Evolutionary conservation across 2,329 filamentous ascomycete species (phyloP), one percentile per base, ranked within the genome.

Genomic region (Xylariomycetidae sp.): DNA sequence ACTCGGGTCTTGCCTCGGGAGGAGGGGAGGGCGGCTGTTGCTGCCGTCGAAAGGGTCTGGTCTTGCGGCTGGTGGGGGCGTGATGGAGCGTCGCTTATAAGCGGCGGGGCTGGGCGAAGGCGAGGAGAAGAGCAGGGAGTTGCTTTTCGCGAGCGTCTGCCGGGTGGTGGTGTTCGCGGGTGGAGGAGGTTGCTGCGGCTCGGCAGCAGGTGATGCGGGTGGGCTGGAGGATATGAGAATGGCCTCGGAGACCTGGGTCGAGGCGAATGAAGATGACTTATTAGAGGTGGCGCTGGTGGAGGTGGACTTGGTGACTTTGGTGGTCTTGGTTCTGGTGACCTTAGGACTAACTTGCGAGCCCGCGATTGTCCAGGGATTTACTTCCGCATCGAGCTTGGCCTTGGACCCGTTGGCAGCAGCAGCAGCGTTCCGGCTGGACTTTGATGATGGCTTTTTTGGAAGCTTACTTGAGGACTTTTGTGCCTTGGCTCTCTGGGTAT

Each of bases 201-300:
- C 29, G 40, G 53, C 34, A 31, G 22, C 7, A 54, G 56, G 50
- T 42, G 61, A 58, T 42, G 52, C 36, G 52, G 51, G 43, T 32
- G 67, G 65, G 40, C 65, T 68, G 52, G 65, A 69, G 44, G 60
- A 53, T 51, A 70, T 60, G 42, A 61, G 30, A 54, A 70, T 67
- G 40, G 64, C 44, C 47, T 68, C 57, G 39, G 44, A 14, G 32
- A 36, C 36, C 29, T 40, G 48, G 48, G 44, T 35, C 37, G 38
- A 32, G 35, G 31, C 34, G 33, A n/a, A n/a, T n/a, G n/a, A n/a
- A n/a, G n/a, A n/a, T n/a, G n/a, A n/a, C n/a, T n/a, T n/a, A n/a
- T n/a, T n/a, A n/a, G n/a, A n/a, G n/a, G 19, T 34, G 24, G 37
- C 16, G 29, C 47, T 45, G 39, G 34, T 45, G 39, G 47, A 23